Conservation (phyloP, 2,329 filamentous ascomycete genomes). For the Beauveria pseudobassiana region DNA sequence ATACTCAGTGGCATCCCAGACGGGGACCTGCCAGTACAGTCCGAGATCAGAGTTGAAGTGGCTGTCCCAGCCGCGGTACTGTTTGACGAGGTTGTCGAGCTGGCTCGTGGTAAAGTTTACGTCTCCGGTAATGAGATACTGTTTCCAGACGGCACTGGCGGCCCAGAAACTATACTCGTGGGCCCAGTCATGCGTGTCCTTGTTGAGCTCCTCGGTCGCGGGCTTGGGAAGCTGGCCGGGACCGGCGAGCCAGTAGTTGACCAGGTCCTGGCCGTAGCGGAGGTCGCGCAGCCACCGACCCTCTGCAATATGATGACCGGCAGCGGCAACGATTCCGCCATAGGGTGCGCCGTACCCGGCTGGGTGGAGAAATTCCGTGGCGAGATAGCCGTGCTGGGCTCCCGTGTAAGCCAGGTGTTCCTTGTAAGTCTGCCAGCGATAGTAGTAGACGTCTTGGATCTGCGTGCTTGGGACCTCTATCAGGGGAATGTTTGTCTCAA, state of each 20-base stretch:
- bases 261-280: conserved; percentile 28
- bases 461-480: conserved; percentile 32
- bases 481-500: conserved; percentile 32
- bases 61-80: conserved; percentile 32
- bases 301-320: conserved; percentile 31
- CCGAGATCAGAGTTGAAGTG: conserved; percentile 27
- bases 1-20: conserved; percentile 37
- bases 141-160: conserved; percentile 16
- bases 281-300: conserved; percentile 32
- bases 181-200: conserved; percentile 16
- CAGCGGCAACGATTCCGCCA: conserved; percentile 19
- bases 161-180: conserved; percentile 19
- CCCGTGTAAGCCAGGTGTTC: conserved; percentile 33
- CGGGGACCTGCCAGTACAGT: conserved; percentile 34
- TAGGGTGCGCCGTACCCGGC: conserved; percentile 19
- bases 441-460: conserved; percentile 39
- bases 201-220: conserved; percentile 12
- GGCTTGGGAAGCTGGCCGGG: conserved; percentile 16
- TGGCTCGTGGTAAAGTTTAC: conserved; percentile 27
- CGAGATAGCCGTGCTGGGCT: conserved; percentile 32
- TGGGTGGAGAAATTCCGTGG: conserved; percentile 36
- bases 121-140: conserved; percentile 30
- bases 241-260: conserved; percentile 18
- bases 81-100: conserved; percentile 31
- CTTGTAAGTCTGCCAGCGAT: conserved; percentile 33